Evolutionary conservation across 169 alveolate genomes (phyloP), one percentile per base, ranked within the genome.

Genomic region (Eimeria sp.): DNA sequence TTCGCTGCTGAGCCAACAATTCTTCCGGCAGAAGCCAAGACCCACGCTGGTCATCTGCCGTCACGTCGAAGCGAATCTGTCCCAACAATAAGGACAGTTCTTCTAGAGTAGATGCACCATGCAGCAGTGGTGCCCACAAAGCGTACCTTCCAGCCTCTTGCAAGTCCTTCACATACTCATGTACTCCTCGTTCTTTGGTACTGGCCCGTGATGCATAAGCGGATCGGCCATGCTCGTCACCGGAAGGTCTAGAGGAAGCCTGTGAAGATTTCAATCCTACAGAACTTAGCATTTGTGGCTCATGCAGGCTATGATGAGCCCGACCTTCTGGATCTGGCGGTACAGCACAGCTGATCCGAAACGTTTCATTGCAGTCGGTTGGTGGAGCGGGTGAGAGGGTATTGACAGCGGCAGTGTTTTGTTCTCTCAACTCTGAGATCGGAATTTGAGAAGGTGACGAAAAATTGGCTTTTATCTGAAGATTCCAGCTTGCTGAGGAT

Each of bases 11-110:
- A 20, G 67, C 27, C 88, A 78, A 49, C 65, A 78, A 65, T 65
- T 78, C 88, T 47, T 78, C 88, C 88, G 88, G 88, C 63, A 78
- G 45, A 45, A 78, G 34, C 88, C 88, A 78, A 47, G 88, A 78
- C 10, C 88, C 88, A 7, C 88, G 88, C 88, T 78, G 88, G 88
- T 78, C 88, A 14, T 49, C 88, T 25, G 58, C 63, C 25, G 65
- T 78, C 65, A 78, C 88, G 65, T 78, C 88, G 65, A 78, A 78
- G 45, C 88, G 43, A n/a, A 78, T 78, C 65, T 78, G 88, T 10
- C 88, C 88, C 65, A 78, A 27, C 88, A 78, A 78, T 11, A 78
- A 45, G n/a, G 88, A 78, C 11, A 16, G 65, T 65, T 20, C 88
- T 65, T 43, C 67, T 47, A 49, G 11, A 22, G 27, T 13, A 47